These are phyloP conservation scores for Zasmidium cellare DNA, from an alignment of 2,329 filamentous ascomycete species.

Conservation along the genomic window DNA sequence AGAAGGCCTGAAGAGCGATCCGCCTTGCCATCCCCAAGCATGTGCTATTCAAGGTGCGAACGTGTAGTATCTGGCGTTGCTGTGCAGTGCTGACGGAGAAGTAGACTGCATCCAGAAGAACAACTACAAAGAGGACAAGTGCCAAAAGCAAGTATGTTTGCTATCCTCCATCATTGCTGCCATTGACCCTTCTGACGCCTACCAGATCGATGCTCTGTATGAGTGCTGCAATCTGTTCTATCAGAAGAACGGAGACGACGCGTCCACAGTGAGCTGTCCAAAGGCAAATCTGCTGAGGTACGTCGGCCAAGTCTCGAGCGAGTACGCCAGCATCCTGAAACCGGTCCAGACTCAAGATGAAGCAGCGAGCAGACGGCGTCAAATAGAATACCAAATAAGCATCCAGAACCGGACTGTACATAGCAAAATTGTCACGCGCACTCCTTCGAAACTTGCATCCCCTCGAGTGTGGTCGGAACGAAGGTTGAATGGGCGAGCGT, in stretches of 20 bases:
- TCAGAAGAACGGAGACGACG: constrained; percentile 71
- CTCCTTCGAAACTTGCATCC: constrained; percentile 42
- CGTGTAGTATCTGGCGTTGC: background rate
- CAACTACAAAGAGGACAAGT: constrained; percentile 82
- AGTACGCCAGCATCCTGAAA: background rate
- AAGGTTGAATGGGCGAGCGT: constrained; percentile 56
- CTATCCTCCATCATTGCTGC: background rate
- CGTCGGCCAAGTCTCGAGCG: background rate
- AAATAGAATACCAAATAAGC: constrained; percentile 18
- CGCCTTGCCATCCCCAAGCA: constrained; percentile 82
- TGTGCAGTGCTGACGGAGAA: background rate
- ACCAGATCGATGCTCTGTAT: constrained; percentile 80
- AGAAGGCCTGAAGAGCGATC: constrained; percentile 70
- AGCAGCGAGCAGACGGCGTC: constrained; percentile 62
- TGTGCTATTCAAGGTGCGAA: constrained; percentile 83
- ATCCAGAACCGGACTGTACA: constrained; percentile 1
- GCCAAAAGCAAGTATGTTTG: constrained; percentile 55
- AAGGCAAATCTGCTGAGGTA: constrained; percentile 71
- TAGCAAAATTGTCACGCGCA: constrained; percentile 38
- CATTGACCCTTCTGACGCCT: constrained; percentile 14
- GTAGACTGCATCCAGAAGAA: constrained; percentile 73
- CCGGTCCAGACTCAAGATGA: constrained; percentile 67
- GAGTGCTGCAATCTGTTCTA: constrained; percentile 94
- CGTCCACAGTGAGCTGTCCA: constrained; percentile 79
- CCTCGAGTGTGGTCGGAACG: constrained; percentile 42